Evolutionary conservation across 2,329 filamentous ascomycete genomes (phyloP), one percentile per base, ranked within the genome.

Genomic region (Xylaria hypoxylon): DNA sequence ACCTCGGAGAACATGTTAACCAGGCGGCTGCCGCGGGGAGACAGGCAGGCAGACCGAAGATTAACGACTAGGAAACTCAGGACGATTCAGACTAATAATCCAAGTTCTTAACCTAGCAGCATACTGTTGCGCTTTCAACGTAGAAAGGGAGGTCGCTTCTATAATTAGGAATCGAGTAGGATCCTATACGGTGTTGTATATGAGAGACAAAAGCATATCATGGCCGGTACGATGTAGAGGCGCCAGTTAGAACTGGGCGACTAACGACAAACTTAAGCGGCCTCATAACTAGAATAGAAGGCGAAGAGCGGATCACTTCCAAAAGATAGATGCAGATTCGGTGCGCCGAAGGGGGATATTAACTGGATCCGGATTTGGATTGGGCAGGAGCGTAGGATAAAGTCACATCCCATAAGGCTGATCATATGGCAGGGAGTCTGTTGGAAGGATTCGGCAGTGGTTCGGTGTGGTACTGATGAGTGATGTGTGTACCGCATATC

Each of bases 321-420:
- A 63, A 61, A 31, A 50, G 42, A 64, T 45, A 35, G 33, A 58
- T 55, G 56, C 56, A 60, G 55, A 59, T 35, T 57, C 47, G 64
- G 33, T 33, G 51, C 31, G 50, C 52, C 58, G 24, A 35, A 53
- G 28, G 52, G 38, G 59, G 45, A 42, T 51, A 42, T 38, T 58
- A 28, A 38, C 24, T 55, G 45, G 28, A 52, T 42, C 35, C 44
- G 26, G 10, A 44, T 57, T 64, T 40, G 22, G 38, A 59, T 64
- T 58, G 56, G 67, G 52, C 57, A 64, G 60, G 38, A 55, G 48
- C 44, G 38, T 67, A 55, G 31, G 60, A 56, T 55, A 62, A 60
- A 62, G 67, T 67, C 50, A 65, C 53, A 62, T 64, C 50, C 51
- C 53, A 62, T 68, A 69, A 69, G 67, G 64, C 67, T 69, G 67